Base-by-base conservation (phyloP, 331 rosid genomes). In the Acacia pycnantha region DNA sequence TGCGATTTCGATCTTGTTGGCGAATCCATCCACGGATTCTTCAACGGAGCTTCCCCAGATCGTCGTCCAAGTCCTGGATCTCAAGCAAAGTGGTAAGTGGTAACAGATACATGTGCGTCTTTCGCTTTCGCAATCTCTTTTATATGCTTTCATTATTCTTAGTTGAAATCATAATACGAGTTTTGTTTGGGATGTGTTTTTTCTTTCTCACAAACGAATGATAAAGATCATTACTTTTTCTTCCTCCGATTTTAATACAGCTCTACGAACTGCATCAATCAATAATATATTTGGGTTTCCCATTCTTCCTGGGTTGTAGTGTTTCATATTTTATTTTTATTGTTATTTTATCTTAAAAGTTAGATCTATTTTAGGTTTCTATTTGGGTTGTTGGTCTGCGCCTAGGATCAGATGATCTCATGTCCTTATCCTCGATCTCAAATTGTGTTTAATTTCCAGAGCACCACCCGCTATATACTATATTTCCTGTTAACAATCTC, bases 61-160 rank as follows among this genome's bases (percentile, higher is more conserved):
- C 43, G 86, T 95, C 6, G 88, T 93, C 11, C 98, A 95, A 86
- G 89, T 95, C 73, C 73, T 90, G 41, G 93, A 95, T 88, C 97
- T 95, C 82, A 83, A 70, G 54, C 62, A 64, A 48, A 44, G 92
- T 19, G 91, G 98, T 6, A 47, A 44, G 92, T 19, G 92, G 98
- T 4, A 90, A 79, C 74, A 88, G 97, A 80, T 88, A 82, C 83
- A 89, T 83, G 97, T 93, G 61, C 82, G 89, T 73, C 11, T 65
- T 64, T 40, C 37, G 26, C 19, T 24, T 40, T 14, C 11, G 3
- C 29, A 3, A 3, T 11, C 22, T 9, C 11, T 19, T 29, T 29
- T 31, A 26, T 46, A 22, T 71, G 13, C 40, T 71, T 46, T 26
- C 40, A 24, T 24, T 24, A 59, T 4, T 26, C 3, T 46, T 8